phyloP scores from a whole-genome alignment of 108 stramenopile genomes.

The Stephanodiscus triporus region DNA sequence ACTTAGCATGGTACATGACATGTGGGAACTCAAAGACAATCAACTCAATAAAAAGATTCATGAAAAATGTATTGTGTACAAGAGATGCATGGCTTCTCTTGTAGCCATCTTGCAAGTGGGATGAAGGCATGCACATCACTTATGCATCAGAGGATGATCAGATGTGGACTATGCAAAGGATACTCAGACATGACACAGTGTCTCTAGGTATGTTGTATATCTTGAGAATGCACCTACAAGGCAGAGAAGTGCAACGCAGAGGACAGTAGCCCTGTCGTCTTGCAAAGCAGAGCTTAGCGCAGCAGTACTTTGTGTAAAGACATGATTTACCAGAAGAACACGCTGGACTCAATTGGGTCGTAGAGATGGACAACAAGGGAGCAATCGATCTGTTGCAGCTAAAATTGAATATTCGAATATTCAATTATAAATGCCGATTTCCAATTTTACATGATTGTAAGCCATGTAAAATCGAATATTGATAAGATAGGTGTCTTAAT shows the following conservation, averaged over 20 bases:
- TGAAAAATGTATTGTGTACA: too few relatives aligned
- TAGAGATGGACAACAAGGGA: slow-evolving; percentile 44
- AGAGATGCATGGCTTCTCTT: not conserved
- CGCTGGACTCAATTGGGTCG: slow-evolving; percentile 14
- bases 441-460: too few relatives aligned
- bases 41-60: slow-evolving; percentile 15
- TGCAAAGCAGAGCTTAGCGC: slow-evolving; percentile 49
- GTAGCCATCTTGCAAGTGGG: not conserved
- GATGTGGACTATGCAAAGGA: slow-evolving; percentile 35
- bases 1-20: slow-evolving; percentile 19
- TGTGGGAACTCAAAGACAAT: not conserved
- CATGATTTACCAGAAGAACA: slow-evolving; percentile 15
- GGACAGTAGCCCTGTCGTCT: slow-evolving; percentile 39
- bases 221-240: slow-evolving; percentile 19
- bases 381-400: too few relatives aligned
- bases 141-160: slow-evolving; percentile 5
- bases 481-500: too few relatives aligned
- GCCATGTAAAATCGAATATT: too few relatives aligned
- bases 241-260: slow-evolving; percentile 38
- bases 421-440: too few relatives aligned
- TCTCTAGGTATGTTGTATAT: slow-evolving; percentile 2
- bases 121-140: not conserved
- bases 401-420: too few relatives aligned
- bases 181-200: slow-evolving; percentile 12
- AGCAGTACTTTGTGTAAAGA: slow-evolving; percentile 40